These are phyloP conservation scores for Aspergillus olivimuriae DNA, from an alignment of 495 filamentous ascomycete species.

Conservation along the genomic window DNA sequence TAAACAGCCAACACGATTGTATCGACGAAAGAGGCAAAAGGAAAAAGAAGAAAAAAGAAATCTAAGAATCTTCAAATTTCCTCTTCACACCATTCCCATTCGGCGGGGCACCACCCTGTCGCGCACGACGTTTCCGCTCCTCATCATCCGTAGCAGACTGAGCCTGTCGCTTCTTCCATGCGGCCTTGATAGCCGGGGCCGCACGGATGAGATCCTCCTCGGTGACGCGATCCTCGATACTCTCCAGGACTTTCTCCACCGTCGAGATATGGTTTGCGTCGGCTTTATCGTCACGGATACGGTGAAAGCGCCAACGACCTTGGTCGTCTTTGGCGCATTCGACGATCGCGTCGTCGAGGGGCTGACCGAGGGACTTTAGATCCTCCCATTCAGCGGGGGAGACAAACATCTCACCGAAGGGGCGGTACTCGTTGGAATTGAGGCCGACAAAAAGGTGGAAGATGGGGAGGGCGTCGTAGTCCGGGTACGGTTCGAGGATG, in stretches of 20 bases:
- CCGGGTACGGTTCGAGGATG: conserved; percentile 40
- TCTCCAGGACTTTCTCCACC: conserved; percentile 73
- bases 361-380: conserved; percentile 60
- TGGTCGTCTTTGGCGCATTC: conserved; percentile 77
- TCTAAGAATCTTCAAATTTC: conserved; percentile 41
- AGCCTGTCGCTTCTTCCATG: conserved; percentile 60
- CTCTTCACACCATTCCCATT: conserved; percentile 36
- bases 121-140: conserved; percentile 19
- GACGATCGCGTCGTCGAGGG: conserved; percentile 76
- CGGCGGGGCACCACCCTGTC: conserved; percentile 14
- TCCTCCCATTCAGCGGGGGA: conserved; percentile 76
- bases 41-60: conserved; percentile 7
- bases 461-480: conserved; percentile 57
- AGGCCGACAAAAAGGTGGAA: conserved; percentile 55
- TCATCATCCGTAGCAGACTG: conserved; percentile 19
- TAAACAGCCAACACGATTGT: no score
- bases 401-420: conserved; percentile 60
- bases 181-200: conserved; percentile 60
- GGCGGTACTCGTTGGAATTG: conserved; percentile 50
- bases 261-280: conserved; percentile 84
- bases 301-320: conserved; percentile 73
- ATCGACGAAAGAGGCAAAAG: conserved; percentile 6
- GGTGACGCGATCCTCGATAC: conserved; percentile 68
- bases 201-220: conserved; percentile 57
- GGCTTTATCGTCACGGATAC: conserved; percentile 83